These are phyloP conservation scores for Trametes maxima DNA, from an alignment of 768 basidiomycete genomes.

Conservation along the genomic window DNA sequence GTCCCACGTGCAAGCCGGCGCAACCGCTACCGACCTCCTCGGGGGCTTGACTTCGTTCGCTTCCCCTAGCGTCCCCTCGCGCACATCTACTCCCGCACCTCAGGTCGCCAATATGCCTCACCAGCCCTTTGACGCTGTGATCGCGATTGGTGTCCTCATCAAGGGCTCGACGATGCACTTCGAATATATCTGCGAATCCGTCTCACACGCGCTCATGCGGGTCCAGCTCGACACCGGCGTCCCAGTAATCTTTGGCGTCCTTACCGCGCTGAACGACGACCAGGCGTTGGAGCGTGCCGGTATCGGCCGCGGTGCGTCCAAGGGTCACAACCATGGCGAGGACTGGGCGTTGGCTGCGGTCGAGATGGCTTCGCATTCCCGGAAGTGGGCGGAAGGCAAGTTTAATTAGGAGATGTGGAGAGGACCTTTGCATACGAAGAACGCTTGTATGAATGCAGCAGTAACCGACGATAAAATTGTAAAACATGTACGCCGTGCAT, in stretches of 20 bases:
- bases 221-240: conserved; percentile 92
- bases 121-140: conserved; percentile 89
- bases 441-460: conserved; percentile 18
- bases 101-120: conserved; percentile 42
- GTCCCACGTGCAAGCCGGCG: conserved; percentile 77
- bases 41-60: conserved; percentile 61
- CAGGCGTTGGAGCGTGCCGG: conserved; percentile 97
- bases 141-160: conserved; percentile 97
- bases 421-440: not conserved
- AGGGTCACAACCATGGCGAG: conserved; percentile 96
- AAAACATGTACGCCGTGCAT: conserved; percentile 3
- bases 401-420: conserved; percentile 41
- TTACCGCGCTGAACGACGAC: conserved; percentile 90
- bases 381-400: conserved; percentile 70
- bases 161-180: conserved; percentile 99
- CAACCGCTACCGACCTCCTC: conserved; percentile 80
- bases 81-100: conserved; percentile 31
- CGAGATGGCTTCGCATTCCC: conserved; percentile 78
- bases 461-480: conserved; percentile 3
- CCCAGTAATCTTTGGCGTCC: conserved; percentile 95
- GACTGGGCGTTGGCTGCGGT: conserved; percentile 98
- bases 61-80: conserved; percentile 54
- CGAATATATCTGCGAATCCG: conserved; percentile 96
- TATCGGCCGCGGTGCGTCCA: conserved; percentile 63
- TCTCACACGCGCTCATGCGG: conserved; percentile 92